phyloP scores from a whole-genome alignment of 163 green algal species.

The Chlorella variabilis region DNA sequence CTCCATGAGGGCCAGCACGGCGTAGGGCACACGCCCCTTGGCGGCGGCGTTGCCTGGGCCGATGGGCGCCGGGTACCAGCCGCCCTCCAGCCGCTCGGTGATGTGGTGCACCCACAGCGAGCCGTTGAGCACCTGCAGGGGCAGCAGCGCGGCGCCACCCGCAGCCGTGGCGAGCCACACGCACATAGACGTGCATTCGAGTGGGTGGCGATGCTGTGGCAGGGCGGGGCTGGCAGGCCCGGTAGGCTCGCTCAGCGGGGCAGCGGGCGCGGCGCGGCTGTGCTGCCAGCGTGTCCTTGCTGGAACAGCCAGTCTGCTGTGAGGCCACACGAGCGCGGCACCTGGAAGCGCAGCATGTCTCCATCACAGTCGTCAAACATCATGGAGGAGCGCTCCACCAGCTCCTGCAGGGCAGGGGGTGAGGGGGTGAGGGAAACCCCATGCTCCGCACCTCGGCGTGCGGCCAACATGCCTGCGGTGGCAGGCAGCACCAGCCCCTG shows the following conservation, averaged over 20 bases:
- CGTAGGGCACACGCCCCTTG: constrained; percentile 58
- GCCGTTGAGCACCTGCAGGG: constrained; percentile 53
- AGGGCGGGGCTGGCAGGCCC: no score
- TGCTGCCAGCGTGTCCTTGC: no score
- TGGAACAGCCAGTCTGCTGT: no score
- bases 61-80: constrained; percentile 55
- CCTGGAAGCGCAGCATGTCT: constrained; percentile 53
- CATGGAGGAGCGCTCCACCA: constrained; percentile 1
- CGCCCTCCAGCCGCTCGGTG: constrained; percentile 38
- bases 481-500: no score
- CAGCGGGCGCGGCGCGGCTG: no score
- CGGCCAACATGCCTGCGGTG: no score
- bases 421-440: no score
- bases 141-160: no score
- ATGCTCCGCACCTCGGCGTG: no score
- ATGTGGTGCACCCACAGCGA: constrained; percentile 61
- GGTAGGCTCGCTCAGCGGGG: no score
- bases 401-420: not conserved
- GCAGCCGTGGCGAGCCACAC: no score
- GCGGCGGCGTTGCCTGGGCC: constrained; percentile 47
- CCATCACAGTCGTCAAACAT: constrained; percentile 46
- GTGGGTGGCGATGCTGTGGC: no score
- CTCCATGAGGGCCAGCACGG: constrained; percentile 54
- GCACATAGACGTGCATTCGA: not conserved
- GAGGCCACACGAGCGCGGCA: not conserved